Percentiles rank a stretch among this genome's conserved stretches.
These are phyloP conservation scores for Theileria orientalis DNA, from an alignment of 169 alveolate genomes.

Conservation along the genomic window DNA sequence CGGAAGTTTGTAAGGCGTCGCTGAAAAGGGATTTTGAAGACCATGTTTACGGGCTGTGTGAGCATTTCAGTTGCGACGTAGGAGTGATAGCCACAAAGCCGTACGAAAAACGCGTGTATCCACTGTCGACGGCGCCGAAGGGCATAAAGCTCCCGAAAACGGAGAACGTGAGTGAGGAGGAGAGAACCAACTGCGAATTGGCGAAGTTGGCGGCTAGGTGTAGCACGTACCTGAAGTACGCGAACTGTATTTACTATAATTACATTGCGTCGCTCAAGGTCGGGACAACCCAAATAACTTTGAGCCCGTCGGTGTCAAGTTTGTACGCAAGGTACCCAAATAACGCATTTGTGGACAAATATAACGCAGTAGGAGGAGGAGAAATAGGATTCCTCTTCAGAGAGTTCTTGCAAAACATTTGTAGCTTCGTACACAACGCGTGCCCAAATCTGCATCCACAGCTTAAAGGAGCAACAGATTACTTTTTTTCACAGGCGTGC, in stretches of 20 bases:
- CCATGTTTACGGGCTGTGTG: conserved; percentile 33
- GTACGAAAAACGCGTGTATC: neutral
- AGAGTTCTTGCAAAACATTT: conserved; percentile 21
- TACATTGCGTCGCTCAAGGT: neutral
- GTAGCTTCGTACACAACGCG: conserved; percentile 59
- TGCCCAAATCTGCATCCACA: conserved; percentile 53
- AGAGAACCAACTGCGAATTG: neutral
- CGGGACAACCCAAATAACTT: neutral
- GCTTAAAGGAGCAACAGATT: conserved; percentile 1
- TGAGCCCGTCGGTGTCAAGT: neutral
- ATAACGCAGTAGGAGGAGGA: conserved; percentile 18
- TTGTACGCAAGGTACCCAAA: conserved; percentile 4
- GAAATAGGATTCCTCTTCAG: conserved; percentile 10
- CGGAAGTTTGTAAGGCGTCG: neutral
- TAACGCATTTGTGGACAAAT: conserved; percentile 7
- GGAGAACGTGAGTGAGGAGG: neutral
- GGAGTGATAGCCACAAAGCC: neutral
- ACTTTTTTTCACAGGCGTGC: conserved; percentile 25
- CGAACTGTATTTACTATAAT: conserved; percentile 37
- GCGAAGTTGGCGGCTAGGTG: conserved; percentile 49
- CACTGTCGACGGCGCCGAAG: neutral
- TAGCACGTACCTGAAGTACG: conserved; percentile 43
- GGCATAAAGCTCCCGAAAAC: neutral
- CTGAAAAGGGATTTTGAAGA: conserved; percentile 10
- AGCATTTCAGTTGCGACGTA: conserved; percentile 27